These are phyloP conservation scores for Choanephora cucurbitarum DNA, from an alignment of 371 early-diverging fungal genomes.

Conservation along the genomic window DNA sequence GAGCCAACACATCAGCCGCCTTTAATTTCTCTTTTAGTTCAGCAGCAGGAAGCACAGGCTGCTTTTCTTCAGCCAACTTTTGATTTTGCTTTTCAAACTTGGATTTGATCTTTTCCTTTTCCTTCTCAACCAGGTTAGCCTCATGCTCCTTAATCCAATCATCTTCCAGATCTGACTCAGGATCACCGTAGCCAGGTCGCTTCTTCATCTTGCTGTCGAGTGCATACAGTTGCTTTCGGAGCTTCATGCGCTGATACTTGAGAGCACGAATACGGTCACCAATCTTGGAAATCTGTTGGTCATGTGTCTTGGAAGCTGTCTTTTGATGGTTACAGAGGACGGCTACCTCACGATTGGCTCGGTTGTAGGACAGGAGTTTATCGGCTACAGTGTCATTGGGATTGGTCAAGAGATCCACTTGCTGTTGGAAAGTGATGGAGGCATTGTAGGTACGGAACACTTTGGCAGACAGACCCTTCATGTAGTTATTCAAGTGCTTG, in stretches of 20 bases:
- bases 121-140: slow-evolving; percentile 54
- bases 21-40: slow-evolving; percentile 62
- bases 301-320: slow-evolving; percentile 81
- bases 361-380: slow-evolving; percentile 92
- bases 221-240: slow-evolving; percentile 66
- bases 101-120: slow-evolving; percentile 58
- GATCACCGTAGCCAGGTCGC: slow-evolving; percentile 60
- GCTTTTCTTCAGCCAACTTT: slow-evolving; percentile 60
- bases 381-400: slow-evolving; percentile 73
- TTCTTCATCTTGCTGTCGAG: slow-evolving; percentile 78
- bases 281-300: slow-evolving; percentile 76
- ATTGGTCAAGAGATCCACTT: slow-evolving; percentile 74
- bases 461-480: slow-evolving; percentile 95
- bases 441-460: slow-evolving; percentile 99
- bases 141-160: slow-evolving; percentile 76
- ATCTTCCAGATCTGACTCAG: slow-evolving; percentile 81
- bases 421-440: slow-evolving; percentile 90
- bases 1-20: slow-evolving; percentile 49
- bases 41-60: slow-evolving; percentile 51
- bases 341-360: slow-evolving; percentile 96
- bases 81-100: slow-evolving; percentile 77
- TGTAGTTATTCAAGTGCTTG: slow-evolving; percentile 82
- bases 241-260: slow-evolving; percentile 81
- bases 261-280: slow-evolving; percentile 80
- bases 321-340: slow-evolving; percentile 98